Conservation (phyloP, 192 early-diverging fungal genomes). For the Backusella sp. region DNA sequence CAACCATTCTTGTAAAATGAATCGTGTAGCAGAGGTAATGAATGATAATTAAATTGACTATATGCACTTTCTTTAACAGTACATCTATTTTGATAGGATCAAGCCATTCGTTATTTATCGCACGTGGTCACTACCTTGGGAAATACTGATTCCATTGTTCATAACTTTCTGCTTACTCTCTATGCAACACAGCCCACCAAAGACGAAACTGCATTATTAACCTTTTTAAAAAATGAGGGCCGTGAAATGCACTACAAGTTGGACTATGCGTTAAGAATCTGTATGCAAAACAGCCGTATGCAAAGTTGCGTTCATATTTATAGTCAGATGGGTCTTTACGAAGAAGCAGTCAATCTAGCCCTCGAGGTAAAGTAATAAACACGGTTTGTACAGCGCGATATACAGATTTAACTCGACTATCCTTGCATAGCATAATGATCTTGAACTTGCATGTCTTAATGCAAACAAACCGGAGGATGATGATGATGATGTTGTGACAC, state of each 20-base stretch:
- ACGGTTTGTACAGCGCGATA: not conserved
- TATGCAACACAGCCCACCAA: constrained; percentile 66
- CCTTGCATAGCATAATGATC: constrained; percentile 63
- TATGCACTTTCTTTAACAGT: not conserved
- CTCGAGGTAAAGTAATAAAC: constrained; percentile 56
- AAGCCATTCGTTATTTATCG: constrained; percentile 85
- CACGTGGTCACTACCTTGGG: constrained; percentile 75
- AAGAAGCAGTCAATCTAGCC: constrained; percentile 90
- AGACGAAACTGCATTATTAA: constrained; percentile 70
- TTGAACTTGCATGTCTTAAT: constrained; percentile 87
- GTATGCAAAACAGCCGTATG: constrained; percentile 76
- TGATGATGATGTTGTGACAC: constrained; percentile 68
- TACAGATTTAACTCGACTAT: not conserved
- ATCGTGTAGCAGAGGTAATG: constrained; percentile 25
- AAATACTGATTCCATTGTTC: constrained; percentile 84
- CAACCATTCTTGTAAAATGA: constrained; percentile 46
- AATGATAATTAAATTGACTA: not conserved
- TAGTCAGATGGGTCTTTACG: constrained; percentile 79
- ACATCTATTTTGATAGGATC: constrained; percentile 52
- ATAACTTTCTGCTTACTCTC: constrained; percentile 88
- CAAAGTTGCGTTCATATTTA: constrained; percentile 91
- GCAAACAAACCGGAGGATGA: constrained; percentile 87
- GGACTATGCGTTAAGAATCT: constrained; percentile 89
- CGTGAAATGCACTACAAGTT: constrained; percentile 82
- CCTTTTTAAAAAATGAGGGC: constrained; percentile 74